Conservation (phyloP, 371 early-diverging fungal species). For the Mortierella sp. region DNA sequence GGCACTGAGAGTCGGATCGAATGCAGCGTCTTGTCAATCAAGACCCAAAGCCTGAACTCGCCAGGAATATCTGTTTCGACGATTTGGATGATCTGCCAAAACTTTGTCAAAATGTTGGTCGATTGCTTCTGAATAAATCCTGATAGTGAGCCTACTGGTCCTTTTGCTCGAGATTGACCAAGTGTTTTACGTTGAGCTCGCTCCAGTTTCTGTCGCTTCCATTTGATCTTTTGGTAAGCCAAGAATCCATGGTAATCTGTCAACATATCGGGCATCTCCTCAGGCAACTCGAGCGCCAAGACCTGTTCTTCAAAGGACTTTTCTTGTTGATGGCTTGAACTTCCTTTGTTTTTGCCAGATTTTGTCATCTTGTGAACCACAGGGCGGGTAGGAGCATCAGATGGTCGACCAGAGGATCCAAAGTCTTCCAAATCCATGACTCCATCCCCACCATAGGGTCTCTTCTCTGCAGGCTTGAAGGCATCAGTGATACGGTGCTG, state of each 20-base stretch:
- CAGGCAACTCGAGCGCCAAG: slow-evolving; percentile 59
- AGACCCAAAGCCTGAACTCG: slow-evolving; percentile 86
- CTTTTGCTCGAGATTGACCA: slow-evolving; percentile 43
- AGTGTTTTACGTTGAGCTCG: slow-evolving; percentile 61
- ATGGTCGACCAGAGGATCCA: slow-evolving; percentile 33
- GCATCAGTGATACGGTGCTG: slow-evolving; percentile 92
- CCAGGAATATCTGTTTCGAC: slow-evolving; percentile 87
- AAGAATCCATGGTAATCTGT: slow-evolving; percentile 76
- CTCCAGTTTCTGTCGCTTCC: slow-evolving; percentile 71
- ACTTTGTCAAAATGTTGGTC: slow-evolving; percentile 58
- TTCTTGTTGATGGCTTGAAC: slow-evolving; percentile 1
- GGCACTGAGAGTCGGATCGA: slow-evolving; percentile 83
- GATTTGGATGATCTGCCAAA: slow-evolving; percentile 92
- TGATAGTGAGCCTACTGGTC: slow-evolving; percentile 68
- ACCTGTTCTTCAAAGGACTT: slow-evolving; percentile 38
- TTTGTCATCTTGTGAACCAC: slow-evolving; percentile 47
- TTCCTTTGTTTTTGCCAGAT: slow-evolving; percentile 11
- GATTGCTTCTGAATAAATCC: slow-evolving; percentile 56
- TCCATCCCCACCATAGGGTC: slow-evolving; percentile 20
- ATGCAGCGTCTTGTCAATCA: slow-evolving; percentile 78
- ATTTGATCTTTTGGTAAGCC: slow-evolving; percentile 77
- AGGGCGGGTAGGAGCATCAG: slow-evolving; percentile 13
- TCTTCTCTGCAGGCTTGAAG: slow-evolving; percentile 67
- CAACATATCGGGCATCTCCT: slow-evolving; percentile 67
- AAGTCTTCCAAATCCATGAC: slow-evolving; percentile 76